Percentiles rank a stretch among this genome's conserved stretches.
Evolutionary conservation across 176 grass and related monocot genomes (phyloP).

Genomic region (Puccinellia tenuiflora): DNA sequence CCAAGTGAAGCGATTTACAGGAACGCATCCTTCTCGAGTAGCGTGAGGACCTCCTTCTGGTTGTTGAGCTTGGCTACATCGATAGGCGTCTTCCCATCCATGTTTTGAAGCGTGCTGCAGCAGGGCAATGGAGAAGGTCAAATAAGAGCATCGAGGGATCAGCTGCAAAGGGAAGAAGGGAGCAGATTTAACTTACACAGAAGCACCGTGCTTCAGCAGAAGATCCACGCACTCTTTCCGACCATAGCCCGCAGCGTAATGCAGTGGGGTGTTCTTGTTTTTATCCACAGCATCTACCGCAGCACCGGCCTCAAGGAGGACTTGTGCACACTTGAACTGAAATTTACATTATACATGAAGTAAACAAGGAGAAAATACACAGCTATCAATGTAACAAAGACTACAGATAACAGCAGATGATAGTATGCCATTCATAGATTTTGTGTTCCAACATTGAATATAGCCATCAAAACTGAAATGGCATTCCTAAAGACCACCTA

Average conservation of each 20-base stretch:
- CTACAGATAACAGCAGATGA: neutral
- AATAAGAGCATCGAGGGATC: neutral
- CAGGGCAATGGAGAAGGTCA: constrained; percentile 4
- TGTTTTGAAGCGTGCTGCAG: constrained; percentile 75
- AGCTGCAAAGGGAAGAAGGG: neutral
- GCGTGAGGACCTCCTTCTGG: constrained; percentile 75
- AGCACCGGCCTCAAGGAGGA: constrained; percentile 71
- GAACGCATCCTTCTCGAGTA: constrained; percentile 86
- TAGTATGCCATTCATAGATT: neutral
- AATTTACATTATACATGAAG: neutral
- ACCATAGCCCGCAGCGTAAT: constrained; percentile 87
- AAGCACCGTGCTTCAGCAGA: constrained; percentile 74
- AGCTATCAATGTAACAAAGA: neutral
- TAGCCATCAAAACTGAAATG: neutral
- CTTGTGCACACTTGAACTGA: constrained; percentile 66
- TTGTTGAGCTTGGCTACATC: constrained; percentile 92
- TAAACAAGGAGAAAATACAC: neutral
- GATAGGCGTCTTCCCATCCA: constrained; percentile 86
- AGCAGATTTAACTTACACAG: constrained; percentile 62
- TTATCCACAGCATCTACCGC: constrained; percentile 76
- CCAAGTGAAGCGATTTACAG: constrained; percentile 30
- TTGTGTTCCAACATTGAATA: neutral
- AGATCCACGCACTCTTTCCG: constrained; percentile 78
- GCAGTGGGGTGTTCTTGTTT: constrained; percentile 89
- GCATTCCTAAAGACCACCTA: neutral